These are phyloP conservation scores for Pyronema omphalodes DNA, from an alignment of 495 filamentous ascomycete genomes.

Conservation along the genomic window DNA sequence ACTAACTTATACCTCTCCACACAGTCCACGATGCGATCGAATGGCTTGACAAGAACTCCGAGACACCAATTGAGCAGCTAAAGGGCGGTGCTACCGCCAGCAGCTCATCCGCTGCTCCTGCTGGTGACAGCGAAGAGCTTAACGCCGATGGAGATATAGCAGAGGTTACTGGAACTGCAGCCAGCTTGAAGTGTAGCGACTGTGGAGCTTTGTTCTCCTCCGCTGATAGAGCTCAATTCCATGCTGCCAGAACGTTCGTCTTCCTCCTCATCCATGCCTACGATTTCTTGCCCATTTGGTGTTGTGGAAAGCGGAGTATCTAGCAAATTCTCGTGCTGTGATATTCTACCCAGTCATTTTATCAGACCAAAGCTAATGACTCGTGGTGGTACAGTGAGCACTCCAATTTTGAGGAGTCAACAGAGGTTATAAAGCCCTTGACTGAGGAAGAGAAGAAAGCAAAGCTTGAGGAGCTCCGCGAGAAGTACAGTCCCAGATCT, in stretches of 20 bases:
- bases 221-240: slow-evolving; percentile 64
- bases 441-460: slow-evolving; percentile 82
- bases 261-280: no score
- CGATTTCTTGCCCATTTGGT: neutral
- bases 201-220: slow-evolving; percentile 81
- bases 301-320: neutral
- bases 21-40: slow-evolving; percentile 75
- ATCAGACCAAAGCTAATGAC: neutral
- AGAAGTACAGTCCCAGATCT: slow-evolving; percentile 29
- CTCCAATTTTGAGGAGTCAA: slow-evolving; percentile 81
- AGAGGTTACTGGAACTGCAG: slow-evolving; percentile 31
- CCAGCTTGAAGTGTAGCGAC: slow-evolving; percentile 66
- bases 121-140: slow-evolving; percentile 13
- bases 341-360: neutral
- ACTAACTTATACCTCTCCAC: neutral
- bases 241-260: slow-evolving; percentile 63
- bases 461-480: slow-evolving; percentile 52
- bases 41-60: slow-evolving; percentile 83
- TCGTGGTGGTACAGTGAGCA: slow-evolving; percentile 38
- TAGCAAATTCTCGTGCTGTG: neutral
- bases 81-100: neutral
- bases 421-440: slow-evolving; percentile 73
- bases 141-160: slow-evolving; percentile 35
- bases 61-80: slow-evolving; percentile 64
- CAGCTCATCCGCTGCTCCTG: slow-evolving; percentile 14